Conservation (phyloP, 2,329 filamentous ascomycete genomes). For the Scedosporium aurantiacum region DNA sequence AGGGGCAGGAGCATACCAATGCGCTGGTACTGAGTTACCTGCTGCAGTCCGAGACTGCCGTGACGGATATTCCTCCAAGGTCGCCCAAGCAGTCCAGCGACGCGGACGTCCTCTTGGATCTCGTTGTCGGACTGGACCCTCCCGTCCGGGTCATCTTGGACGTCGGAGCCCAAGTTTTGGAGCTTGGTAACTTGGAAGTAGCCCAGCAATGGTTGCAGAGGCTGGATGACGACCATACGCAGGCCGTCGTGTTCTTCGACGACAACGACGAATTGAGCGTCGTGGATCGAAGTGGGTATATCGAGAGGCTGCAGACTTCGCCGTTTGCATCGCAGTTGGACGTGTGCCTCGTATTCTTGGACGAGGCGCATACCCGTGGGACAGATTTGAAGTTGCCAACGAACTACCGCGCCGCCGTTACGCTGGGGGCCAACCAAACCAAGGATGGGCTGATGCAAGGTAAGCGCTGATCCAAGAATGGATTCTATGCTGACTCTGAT, state of each 20-base stretch:
- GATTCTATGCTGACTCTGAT: neutral
- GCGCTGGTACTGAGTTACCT: slow-evolving; percentile 52
- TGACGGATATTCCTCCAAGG: slow-evolving; percentile 17
- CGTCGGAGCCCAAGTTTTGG: slow-evolving; percentile 59
- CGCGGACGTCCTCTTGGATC: slow-evolving; percentile 31
- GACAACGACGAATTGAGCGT: slow-evolving; percentile 43
- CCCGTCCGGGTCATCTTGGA: slow-evolving; percentile 53
- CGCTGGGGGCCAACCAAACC: slow-evolving; percentile 50
- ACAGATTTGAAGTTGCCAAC: slow-evolving; percentile 54
- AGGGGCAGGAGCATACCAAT: slow-evolving; percentile 51
- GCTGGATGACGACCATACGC: slow-evolving; percentile 1
- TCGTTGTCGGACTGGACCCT: slow-evolving; percentile 26
- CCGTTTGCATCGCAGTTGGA: slow-evolving; percentile 45
- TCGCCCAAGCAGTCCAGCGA: slow-evolving; percentile 14
- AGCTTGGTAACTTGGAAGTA: slow-evolving; percentile 46
- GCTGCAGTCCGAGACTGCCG: slow-evolving; percentile 38
- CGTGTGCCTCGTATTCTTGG: slow-evolving; percentile 54
- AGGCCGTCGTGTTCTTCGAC: slow-evolving; percentile 45
- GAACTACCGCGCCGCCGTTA: slow-evolving; percentile 53
- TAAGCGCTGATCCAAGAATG: slow-evolving; percentile 18
- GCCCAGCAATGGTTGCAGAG: slow-evolving; percentile 41
- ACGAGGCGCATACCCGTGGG: slow-evolving; percentile 60
- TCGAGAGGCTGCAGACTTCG: slow-evolving; percentile 44
- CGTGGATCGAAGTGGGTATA: slow-evolving; percentile 31
- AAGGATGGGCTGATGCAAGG: slow-evolving; percentile 63